Evolutionary conservation across 1,139 yeast species (phyloP), one percentile per base, ranked within the genome.

Genomic region (Arxiozyma heterogenica): DNA sequence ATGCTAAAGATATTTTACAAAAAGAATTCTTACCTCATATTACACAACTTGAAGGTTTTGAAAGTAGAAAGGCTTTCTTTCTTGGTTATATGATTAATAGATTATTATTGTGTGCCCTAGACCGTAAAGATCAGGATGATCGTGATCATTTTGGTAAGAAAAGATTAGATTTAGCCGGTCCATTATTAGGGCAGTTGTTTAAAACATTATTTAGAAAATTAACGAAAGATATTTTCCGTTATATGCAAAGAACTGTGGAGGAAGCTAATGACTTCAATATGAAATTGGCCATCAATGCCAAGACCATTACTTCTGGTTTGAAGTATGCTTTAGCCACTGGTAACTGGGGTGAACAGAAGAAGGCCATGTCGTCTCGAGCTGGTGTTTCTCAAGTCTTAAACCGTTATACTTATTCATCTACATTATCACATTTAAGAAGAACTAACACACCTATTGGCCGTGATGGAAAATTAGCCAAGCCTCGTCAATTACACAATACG

Each of bases 321-420:
- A 87, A 95, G 71, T 94, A 93, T 73, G 94, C 98, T 43, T 79
- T 93, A 65, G 98, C 99, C 52, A 93, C 99, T 20, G 99, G 99
- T 77, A 93, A 94, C 75, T 93, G 99, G 99, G 98, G 98, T 75
- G 98, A 94, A 74, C 98, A 93, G 72, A 93, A 91, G 84, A 94
- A 93, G 73, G 98, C 98, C 23, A 93, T 94, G 98, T 84, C 95
- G 58, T 85, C 97, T 23, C 85, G 96, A 73, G 99, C 98, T 11
- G 99, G 99, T 80, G 99, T 94, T 52, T 93, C 98, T 20, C 98
- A 94, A 77, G 98, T 94, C 62, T 80, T 94, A 73, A 94, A 94
- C 72, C 83, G 99, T 75, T 94, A 93, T 73, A 94, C 98, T 9
- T 94, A 93, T 71, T 89, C 98, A 11, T 93, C 98, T 21, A 93